phyloP scores from a whole-genome alignment of 2,329 filamentous ascomycete species.

The Fusarium drepaniforme region DNA sequence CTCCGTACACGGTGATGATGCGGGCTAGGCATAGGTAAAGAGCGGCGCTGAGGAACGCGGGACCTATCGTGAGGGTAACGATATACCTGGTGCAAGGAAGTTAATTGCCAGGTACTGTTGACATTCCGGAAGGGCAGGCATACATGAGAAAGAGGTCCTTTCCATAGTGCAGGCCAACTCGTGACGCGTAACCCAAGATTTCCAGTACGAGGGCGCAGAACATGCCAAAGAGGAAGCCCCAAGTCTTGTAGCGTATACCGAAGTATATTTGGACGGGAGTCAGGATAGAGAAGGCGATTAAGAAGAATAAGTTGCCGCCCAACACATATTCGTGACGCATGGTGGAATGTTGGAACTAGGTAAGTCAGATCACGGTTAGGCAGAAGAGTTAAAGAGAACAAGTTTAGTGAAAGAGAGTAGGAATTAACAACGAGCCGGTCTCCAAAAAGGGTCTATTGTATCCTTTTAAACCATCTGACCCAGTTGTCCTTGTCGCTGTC shows the following conservation, averaged over 20 bases:
- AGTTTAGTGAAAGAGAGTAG: not conserved
- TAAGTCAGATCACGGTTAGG: not conserved
- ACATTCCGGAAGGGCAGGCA: not conserved
- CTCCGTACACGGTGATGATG: not conserved
- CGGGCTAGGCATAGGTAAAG: not conserved
- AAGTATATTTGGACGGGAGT: not conserved
- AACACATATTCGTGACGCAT: not conserved
- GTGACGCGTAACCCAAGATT: not conserved
- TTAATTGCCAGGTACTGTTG: not conserved
- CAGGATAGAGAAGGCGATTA: not conserved
- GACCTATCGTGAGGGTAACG: not conserved
- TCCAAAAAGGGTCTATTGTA: no score
- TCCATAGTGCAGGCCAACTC: not conserved
- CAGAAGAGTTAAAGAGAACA: not conserved
- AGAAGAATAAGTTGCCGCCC: not conserved
- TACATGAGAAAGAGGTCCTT: not conserved
- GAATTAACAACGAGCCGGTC: not conserved
- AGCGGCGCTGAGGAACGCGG: not conserved
- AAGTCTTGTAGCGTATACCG: not conserved
- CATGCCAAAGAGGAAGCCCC: not conserved
- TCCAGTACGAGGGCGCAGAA: not conserved
- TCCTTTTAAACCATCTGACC: not conserved
- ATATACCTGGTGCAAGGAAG: not conserved
- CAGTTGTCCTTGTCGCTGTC: not conserved
- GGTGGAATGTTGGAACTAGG: not conserved